Base-by-base conservation (phyloP, 345 rosid species). In the Bruguiera gymnorhiza region DNA sequence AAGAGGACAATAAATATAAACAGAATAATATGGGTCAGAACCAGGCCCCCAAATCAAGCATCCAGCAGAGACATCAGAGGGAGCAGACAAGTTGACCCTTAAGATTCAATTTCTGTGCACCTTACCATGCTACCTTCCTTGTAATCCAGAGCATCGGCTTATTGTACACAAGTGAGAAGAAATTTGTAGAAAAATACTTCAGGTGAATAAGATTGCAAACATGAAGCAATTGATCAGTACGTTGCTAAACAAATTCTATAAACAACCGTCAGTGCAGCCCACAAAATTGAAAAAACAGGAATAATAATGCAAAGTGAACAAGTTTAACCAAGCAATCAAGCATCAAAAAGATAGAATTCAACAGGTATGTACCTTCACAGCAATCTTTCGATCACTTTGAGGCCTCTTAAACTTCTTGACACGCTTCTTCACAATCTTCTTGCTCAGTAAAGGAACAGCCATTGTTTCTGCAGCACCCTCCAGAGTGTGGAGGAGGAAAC, bases 351-450 rank as follows among this genome's bases (percentile, higher is more conserved):
- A 21, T 9, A 67, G 6, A 29, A 20, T 19, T 27, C 39, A 5
- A 3, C 3, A 63, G 0, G 10, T 5, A 32, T 8, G 11, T 63
- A 85, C 90, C 90, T 84, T 84, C 21, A 86, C 86, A 32, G 80
- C 70, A 21, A 84, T 75, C 83, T 84, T 84, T n/a, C 89, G 71
- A 72, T 87, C 92, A 60, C 89, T 73, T 69, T 88, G 88, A 1
- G 92, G 88, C 81, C 89, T 81, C 83, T 84, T 86, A 67, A 88
- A 88, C 78, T 84, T 63, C 86, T 88, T 84, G 62, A 71, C 80
- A 29, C 90, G 79, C 88, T 88, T 88, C 93, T 88, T 88, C 75
- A 86, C 83, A 53, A 83, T 80, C 85, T 83, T 88, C 85, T 88
- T 88, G 63, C 71, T 39, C 73, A 83, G 67, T 72, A 83, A 77